These are phyloP conservation scores for Anthracocystis walkeri DNA, from an alignment of 1,284 basidiomycete species.

Conservation along the genomic window DNA sequence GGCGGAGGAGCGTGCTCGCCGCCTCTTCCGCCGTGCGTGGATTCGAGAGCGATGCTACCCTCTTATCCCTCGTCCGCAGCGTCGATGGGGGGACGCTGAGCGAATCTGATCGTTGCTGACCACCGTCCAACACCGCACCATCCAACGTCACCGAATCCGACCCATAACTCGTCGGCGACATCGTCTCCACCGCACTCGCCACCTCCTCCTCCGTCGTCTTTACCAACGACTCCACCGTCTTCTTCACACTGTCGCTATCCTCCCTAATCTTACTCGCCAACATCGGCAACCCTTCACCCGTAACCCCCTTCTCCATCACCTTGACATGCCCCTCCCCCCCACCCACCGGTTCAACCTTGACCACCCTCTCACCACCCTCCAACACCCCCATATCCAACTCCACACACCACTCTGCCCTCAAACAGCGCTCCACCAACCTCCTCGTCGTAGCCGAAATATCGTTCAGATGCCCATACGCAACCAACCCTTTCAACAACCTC, in stretches of 20 bases:
- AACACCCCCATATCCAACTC: conserved; percentile 50
- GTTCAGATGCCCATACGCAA: conserved; percentile 80
- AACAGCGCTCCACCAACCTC: conserved; percentile 90
- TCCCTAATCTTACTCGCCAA: conserved; percentile 33
- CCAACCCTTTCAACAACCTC: conserved; percentile 81
- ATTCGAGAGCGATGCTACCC: conserved; percentile 46
- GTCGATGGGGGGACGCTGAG: conserved; percentile 28
- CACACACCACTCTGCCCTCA: conserved; percentile 86
- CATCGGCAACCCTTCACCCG: conserved; percentile 45
- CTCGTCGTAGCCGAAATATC: conserved; percentile 80
- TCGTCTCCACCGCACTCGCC: conserved; percentile 7
- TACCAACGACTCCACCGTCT: conserved; percentile 29
- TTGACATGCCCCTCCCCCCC: conserved; percentile 49
- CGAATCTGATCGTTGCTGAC: conserved; percentile 8
- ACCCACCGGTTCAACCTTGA: conserved; percentile 45
- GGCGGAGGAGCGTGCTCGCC: conserved; percentile 8
- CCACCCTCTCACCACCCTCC: conserved; percentile 40
- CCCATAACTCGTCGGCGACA: conserved; percentile 7
- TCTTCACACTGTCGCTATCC: conserved; percentile 19
- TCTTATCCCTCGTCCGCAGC: conserved; percentile 36
- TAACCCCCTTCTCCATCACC: conserved; percentile 39
- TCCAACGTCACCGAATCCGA: conserved; percentile 8
- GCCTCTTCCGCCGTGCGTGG: conserved; percentile 8
- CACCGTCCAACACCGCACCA: background rate
- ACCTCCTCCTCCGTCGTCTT: conserved; percentile 29